phyloP scores from a whole-genome alignment of 2,329 filamentous ascomycete genomes.

The Whalleya microplaca region DNA sequence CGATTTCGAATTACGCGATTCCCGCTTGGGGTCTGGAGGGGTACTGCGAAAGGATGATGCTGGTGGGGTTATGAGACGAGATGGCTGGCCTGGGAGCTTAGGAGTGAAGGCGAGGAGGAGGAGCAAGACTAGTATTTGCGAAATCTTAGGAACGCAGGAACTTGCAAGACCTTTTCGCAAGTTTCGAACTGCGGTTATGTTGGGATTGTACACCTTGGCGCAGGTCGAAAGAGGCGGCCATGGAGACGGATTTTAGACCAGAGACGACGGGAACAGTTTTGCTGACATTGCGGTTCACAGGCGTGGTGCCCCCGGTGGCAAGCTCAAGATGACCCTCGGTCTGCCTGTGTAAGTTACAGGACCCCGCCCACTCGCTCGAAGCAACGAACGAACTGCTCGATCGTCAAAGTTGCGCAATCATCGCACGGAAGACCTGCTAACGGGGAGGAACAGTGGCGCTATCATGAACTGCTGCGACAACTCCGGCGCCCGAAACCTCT shows the following conservation, averaged over 20 bases:
- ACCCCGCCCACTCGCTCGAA: conserved; percentile 7
- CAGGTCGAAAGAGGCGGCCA: background rate
- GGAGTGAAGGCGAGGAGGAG: background rate
- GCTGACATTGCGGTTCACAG: conserved; percentile 43
- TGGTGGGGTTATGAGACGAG: conserved; percentile 12
- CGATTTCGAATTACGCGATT: conserved; percentile 15
- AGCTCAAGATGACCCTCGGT: conserved; percentile 99
- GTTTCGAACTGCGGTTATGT: background rate
- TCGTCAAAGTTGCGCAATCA: no score
- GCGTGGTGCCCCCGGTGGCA: conserved; percentile 96
- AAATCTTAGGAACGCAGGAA: background rate
- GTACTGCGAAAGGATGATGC: conserved; percentile 9
- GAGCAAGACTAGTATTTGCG: background rate
- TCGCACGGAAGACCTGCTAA: conserved; percentile 1
- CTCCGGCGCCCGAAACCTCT: conserved; percentile 97
- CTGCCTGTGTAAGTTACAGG: conserved; percentile 90
- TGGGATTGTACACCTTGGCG: conserved; percentile 9
- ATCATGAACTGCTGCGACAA: conserved; percentile 99
- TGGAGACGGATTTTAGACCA: background rate
- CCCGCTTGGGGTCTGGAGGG: conserved; percentile 7
- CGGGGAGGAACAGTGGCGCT: conserved; percentile 70
- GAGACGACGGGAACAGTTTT: conserved; percentile 1
- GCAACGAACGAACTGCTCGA: background rate
- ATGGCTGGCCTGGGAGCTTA: background rate
- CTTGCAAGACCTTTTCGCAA: background rate